Base-by-base conservation (phyloP, 2,329 filamentous ascomycete species). In the Truncatella angustata region DNA sequence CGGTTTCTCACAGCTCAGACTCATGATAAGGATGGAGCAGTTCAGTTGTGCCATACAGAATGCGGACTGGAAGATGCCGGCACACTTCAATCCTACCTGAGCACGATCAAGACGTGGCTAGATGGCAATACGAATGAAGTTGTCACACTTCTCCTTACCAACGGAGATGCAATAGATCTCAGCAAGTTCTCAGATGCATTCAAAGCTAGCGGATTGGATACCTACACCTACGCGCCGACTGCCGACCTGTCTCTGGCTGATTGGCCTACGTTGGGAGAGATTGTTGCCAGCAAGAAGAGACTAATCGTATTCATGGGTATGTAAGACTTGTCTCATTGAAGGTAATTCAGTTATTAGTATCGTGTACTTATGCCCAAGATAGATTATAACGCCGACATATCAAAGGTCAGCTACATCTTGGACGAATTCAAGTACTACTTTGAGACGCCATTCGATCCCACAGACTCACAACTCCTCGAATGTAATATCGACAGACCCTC, bases 371-470 rank as follows among this genome's bases (percentile, higher is more conserved):
- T 16, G 12, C 24, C n/a, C 4, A 30, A 4, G 23, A n/a, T 12
- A 84, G 88, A 91, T 66, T 90, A 80, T 58, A 63, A 77, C 47
- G 66, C 74, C 52, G 73, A 83, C 55, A 72, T 70, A 1, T 67
- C 62, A 28, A 65, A 72, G 46, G 78, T 82, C n/a, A 73, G 80
- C 23, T 88, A 85, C 63, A 81, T 89, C 50, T 73, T 87, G 51
- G 74, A 81, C 63, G 78, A 88, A 63, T 88, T 85, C 63, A 69
- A 72, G 21, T 84, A 83, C 68, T 79, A 87, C 58, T 91, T 87
- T 73, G 89, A 93, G 66, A 93, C 87, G 40, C 76, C 80, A 0
- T 92, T 80, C 69, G 83, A 88, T 57, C 82, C 85, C 55, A 80
- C 77, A 1, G 71, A 80, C 46, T 68, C 77, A 0, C 73, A 72